These are phyloP conservation scores for Patellifolia procumbens DNA, from an alignment of 179 eudicot species.

Conservation along the genomic window DNA sequence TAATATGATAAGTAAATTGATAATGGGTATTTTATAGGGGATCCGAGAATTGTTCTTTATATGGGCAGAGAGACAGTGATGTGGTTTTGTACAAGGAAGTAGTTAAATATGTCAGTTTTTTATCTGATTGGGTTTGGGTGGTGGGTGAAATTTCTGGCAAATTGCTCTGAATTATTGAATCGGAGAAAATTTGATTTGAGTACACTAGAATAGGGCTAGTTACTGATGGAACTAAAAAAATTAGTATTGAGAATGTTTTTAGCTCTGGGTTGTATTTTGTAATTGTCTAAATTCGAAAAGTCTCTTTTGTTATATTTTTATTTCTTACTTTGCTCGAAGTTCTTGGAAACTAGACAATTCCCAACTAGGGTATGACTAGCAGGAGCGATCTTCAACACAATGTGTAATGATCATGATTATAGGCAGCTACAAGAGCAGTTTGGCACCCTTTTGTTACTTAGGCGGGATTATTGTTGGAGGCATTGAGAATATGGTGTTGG, in stretches of 20 bases:
- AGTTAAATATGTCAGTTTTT: not conserved
- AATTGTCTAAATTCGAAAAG: not conserved
- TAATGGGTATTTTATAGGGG: not conserved
- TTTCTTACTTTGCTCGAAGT: no score
- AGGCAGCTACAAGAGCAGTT: not conserved
- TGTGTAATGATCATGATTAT: no score
- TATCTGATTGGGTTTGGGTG: not conserved
- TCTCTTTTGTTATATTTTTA: not conserved
- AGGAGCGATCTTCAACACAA: no score
- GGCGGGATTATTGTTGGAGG: no score
- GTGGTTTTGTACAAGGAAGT: not conserved
- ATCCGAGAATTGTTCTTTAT: not conserved
- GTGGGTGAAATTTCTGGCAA: not conserved
- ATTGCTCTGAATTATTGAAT: not conserved
- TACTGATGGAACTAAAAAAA: not conserved
- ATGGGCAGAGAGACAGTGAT: constrained; percentile 7
- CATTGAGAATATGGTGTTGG: no score
- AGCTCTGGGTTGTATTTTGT: not conserved
- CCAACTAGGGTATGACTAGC: not conserved
- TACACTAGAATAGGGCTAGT: not conserved
- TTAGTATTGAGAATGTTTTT: no score
- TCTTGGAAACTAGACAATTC: no score
- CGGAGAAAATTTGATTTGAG: not conserved
- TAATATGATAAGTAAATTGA: not conserved
- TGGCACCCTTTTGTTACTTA: not conserved